phyloP scores from a whole-genome alignment of 108 stramenopile genomes.

The Pseudonitzschia multistriata region DNA sequence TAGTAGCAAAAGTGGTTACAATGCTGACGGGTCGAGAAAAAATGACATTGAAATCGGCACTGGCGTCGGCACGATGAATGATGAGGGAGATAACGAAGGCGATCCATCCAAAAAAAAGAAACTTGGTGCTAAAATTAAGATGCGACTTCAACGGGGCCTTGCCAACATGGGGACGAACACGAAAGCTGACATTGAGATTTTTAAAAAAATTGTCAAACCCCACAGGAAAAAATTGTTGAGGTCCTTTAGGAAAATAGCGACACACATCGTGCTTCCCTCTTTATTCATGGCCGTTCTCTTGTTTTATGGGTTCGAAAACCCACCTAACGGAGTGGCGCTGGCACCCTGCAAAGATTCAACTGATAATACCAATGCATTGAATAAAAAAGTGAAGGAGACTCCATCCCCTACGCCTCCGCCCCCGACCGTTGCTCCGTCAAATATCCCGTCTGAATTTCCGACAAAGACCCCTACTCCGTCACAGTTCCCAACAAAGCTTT shows the following conservation, averaged over 20 bases:
- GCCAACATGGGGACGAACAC: conserved; percentile 8
- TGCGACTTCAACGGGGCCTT: too few relatives aligned
- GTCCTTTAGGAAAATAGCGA: not conserved
- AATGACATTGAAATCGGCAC: not conserved
- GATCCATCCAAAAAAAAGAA: not conserved
- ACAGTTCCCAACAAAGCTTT: not conserved
- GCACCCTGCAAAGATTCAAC: not conserved
- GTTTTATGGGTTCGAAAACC: conserved; percentile 35
- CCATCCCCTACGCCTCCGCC: not conserved
- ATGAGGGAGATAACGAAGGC: not conserved
- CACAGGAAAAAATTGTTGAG: conserved; percentile 10
- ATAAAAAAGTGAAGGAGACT: not conserved
- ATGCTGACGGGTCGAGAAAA: too few relatives aligned
- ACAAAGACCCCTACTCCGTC: not conserved
- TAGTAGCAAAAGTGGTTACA: too few relatives aligned
- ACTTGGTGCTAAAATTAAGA: not conserved
- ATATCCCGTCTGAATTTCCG: not conserved
- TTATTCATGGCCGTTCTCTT: conserved; percentile 3
- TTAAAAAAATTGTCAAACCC: conserved; percentile 17
- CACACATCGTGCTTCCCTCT: conserved; percentile 28
- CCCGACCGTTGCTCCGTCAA: not conserved
- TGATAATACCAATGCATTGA: not conserved
- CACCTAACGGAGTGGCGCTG: conserved; percentile 14
- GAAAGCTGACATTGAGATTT: conserved; percentile 19
- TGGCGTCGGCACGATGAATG: not conserved